Evolutionary conservation across 805 yeast species (phyloP), one percentile per base, ranked within the genome.

Genomic region (Lachancea nothofagi): DNA sequence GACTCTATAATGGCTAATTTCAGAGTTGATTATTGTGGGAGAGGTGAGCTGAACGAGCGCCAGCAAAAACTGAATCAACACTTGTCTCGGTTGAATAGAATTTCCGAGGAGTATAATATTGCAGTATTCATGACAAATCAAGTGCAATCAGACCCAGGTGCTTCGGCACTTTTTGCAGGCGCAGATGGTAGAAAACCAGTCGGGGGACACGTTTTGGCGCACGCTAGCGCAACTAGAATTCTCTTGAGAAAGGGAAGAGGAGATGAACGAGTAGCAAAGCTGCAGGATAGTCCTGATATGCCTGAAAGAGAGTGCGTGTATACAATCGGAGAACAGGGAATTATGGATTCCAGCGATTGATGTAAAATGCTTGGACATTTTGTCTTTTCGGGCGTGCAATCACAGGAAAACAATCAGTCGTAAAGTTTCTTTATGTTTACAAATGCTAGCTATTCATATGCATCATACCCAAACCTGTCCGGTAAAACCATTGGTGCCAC

Each of bases 401-500:
- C 19, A 19, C 20, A 18, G 15, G 12, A 9, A 5, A 14, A 28
- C 17, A 14, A 4, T 10, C 7, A 3, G 13, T 28, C 21, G 10
- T 10, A 26, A 19, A 7, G 21, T 29, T 25, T 22, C 20, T 29
- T 27, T 10, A 10, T 28, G 7, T 5, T 15, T 19, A 38, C 25
- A 23, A 8, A 25, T 6, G 24, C 27, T 41, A 12, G 20, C 19
- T 29, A 29, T 28, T 46, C 51, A 42, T 44, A 53, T 15, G 47
- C 50, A 21, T 58, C 64, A 34, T 50, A 51, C 21, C 57, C 78
- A 63, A 93, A 93, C 43, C 97, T 68, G 48, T 90, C 97, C 2
- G 97, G 97, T 70, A 88, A 75, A 10, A 86, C 51, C 6, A 85
- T 83, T 0, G 98, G 98, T 0, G 97, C 98, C 7, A 86, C 59